Evolutionary conservation across 495 filamentous ascomycete genomes (phyloP).

Genomic region (Tirmania nivea): DNA sequence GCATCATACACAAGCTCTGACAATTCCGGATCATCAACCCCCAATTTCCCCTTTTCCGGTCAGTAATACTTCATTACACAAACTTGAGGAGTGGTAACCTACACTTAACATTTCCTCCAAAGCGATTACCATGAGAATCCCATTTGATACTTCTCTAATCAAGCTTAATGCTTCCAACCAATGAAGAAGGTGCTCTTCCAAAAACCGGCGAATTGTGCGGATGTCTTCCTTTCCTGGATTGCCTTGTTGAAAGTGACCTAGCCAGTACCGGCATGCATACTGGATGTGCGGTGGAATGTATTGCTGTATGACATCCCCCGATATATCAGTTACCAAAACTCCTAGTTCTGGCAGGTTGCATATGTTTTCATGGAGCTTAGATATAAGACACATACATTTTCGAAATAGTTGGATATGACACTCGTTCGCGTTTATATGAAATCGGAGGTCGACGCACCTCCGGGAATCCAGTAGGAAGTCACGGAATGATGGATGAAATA

Average conservation of each 20-base stretch:
- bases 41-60: background rate
- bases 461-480: constrained; percentile 15
- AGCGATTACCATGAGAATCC: background rate
- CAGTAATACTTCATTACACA: no score
- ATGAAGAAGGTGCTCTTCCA: constrained; percentile 5
- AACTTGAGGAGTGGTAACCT: background rate
- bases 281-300: constrained; percentile 18
- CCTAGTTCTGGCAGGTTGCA: constrained; percentile 19
- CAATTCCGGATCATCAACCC: background rate
- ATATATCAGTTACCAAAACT: constrained; percentile 12
- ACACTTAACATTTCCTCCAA: background rate
- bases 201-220: background rate
- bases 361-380: constrained; percentile 22
- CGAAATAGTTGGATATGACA: constrained; percentile 4
- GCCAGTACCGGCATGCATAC: constrained; percentile 30
- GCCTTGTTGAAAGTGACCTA: constrained; percentile 24
- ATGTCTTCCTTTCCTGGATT: constrained; percentile 10
- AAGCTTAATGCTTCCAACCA: constrained; percentile 3
- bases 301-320: constrained; percentile 7
- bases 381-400: constrained; percentile 21
- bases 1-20: background rate
- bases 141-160: constrained; percentile 5
- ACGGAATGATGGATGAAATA: constrained; percentile 18
- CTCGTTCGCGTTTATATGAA: constrained; percentile 18
- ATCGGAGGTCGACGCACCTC: constrained; percentile 5